phyloP scores from a whole-genome alignment of 2,329 filamentous ascomycete genomes.

The Aspergillus sp. region DNA sequence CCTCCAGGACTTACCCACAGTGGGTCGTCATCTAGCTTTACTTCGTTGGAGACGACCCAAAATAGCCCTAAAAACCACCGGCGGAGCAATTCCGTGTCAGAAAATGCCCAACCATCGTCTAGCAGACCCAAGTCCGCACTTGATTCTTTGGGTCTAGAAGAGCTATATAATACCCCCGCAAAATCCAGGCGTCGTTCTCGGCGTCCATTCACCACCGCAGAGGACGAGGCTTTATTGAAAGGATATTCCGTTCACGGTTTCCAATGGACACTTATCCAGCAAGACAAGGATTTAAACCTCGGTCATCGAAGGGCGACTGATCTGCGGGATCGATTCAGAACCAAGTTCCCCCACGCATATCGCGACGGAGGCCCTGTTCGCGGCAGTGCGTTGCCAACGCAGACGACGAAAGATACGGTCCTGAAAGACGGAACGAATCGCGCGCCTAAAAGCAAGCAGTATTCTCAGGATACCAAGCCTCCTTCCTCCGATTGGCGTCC shows the following conservation, averaged over 20 bases:
- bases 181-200: conserved; percentile 54
- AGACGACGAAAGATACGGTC: conserved; percentile 8
- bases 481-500: conserved; percentile 5
- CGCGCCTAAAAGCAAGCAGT: conserved; percentile 13
- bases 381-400: conserved; percentile 26
- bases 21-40: conserved; percentile 20
- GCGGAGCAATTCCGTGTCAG: conserved; percentile 20
- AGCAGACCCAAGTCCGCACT: conserved; percentile 33
- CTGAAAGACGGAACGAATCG: conserved; percentile 8
- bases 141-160: conserved; percentile 48
- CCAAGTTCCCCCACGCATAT: conserved; percentile 59
- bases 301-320: conserved; percentile 56
- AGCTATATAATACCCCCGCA: conserved; percentile 47
- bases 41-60: conserved; percentile 18
- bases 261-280: conserved; percentile 60
- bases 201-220: conserved; percentile 55
- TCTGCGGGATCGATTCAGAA: conserved; percentile 62
- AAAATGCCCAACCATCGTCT: conserved; percentile 30
- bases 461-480: conserved; percentile 11
- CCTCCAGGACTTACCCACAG: conserved; percentile 17
- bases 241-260: conserved; percentile 61
- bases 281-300: conserved; percentile 55
- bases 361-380: conserved; percentile 44
- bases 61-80: conserved; percentile 11
- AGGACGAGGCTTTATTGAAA: conserved; percentile 59